Evolutionary conservation across 169 alveolate species (phyloP).

Genomic region (Plasmodium adleri): DNA sequence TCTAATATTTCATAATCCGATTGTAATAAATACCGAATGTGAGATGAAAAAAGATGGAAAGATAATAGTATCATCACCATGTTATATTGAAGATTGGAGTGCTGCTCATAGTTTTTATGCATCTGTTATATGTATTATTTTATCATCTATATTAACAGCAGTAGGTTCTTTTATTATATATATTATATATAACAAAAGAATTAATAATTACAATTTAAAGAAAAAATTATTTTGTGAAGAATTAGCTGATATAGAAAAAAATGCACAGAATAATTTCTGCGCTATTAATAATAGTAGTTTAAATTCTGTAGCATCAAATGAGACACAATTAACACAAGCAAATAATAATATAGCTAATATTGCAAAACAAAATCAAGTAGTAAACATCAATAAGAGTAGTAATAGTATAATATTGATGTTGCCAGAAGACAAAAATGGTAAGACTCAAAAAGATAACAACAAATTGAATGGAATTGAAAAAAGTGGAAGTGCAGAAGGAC

Average conservation of each 20-base stretch:
- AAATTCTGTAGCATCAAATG: slow-evolving; percentile 75
- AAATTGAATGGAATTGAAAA: neutral
- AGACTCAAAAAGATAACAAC: too few relatives aligned
- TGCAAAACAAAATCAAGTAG: neutral
- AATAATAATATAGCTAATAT: neutral
- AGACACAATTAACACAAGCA: slow-evolving; percentile 23
- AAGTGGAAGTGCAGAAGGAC: neutral
- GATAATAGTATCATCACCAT: slow-evolving; percentile 35
- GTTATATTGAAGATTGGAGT: slow-evolving; percentile 80
- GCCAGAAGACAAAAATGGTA: too few relatives aligned
- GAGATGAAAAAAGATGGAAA: slow-evolving; percentile 23
- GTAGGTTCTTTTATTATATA: slow-evolving; percentile 70
- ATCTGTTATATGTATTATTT: slow-evolving; percentile 28
- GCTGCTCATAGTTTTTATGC: slow-evolving; percentile 71
- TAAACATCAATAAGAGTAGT: too few relatives aligned
- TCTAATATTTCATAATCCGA: slow-evolving; percentile 73
- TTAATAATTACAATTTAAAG: slow-evolving; percentile 21
- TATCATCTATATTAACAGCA: slow-evolving; percentile 64
- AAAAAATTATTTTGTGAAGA: slow-evolving; percentile 49
- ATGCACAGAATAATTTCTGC: slow-evolving; percentile 2
- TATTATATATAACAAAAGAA: slow-evolving; percentile 35
- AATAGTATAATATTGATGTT: too few relatives aligned
- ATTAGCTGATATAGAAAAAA: slow-evolving; percentile 28
- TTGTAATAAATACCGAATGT: slow-evolving; percentile 40
- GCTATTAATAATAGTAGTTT: slow-evolving; percentile 50